These are phyloP conservation scores for Primulina tabacum DNA, from an alignment of 257 asterid genomes.

Conservation along the genomic window DNA sequence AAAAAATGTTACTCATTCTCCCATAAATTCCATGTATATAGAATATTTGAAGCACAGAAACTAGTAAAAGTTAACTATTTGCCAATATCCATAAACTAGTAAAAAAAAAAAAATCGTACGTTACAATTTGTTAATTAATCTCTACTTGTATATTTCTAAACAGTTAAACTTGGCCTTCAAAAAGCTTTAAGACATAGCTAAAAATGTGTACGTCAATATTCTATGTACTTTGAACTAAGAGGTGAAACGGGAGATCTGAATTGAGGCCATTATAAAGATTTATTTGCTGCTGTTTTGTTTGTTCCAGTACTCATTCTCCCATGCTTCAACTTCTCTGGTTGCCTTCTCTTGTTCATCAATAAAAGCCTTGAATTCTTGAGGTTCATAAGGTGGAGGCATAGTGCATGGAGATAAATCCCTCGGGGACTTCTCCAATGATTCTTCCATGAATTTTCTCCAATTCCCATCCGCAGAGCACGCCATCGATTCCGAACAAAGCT, in stretches of 20 bases:
- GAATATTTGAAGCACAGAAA: too few relatives aligned
- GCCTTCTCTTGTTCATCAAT: slow-evolving; percentile 38
- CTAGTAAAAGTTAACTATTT: too few relatives aligned
- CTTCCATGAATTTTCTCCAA: slow-evolving; percentile 68
- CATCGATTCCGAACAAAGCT: slow-evolving; percentile 63
- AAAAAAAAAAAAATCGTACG: too few relatives aligned
- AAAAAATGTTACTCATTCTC: too few relatives aligned
- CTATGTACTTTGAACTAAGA: not conserved
- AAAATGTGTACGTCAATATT: not conserved
- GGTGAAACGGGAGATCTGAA: not conserved
- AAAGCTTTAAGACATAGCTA: not conserved
- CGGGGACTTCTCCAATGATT: slow-evolving; percentile 65
- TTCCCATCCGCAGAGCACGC: slow-evolving; percentile 51
- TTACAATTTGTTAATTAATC: not conserved
- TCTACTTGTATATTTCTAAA: not conserved
- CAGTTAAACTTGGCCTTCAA: not conserved
- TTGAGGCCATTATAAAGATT: not conserved
- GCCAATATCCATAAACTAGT: too few relatives aligned
- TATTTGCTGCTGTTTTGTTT: slow-evolving; percentile 30
- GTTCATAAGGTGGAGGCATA: slow-evolving; percentile 66
- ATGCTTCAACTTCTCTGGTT: slow-evolving; percentile 57
- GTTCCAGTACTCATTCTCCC: slow-evolving; percentile 68
- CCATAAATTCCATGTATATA: too few relatives aligned
- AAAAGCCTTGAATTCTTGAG: slow-evolving; percentile 42
- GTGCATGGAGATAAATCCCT: slow-evolving; percentile 55